Percentiles rank a stretch among this genome's conserved stretches.
Conservation (phyloP, 1,284 basidiomycete genomes). For the Pterula multifida region DNA sequence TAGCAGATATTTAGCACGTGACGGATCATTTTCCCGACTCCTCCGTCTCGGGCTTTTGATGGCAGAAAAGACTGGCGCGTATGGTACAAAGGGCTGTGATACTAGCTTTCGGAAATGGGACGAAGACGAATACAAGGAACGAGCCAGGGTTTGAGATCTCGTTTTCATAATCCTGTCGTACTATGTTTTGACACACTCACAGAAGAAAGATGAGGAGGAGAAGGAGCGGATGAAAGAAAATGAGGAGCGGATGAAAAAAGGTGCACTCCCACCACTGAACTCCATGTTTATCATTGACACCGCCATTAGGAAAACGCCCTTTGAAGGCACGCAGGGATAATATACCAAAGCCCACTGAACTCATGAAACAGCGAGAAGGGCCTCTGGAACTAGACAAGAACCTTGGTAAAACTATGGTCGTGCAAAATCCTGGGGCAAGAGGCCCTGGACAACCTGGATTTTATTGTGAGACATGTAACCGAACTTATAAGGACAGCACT, state of each 20-base stretch:
- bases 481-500: constrained; percentile 88
- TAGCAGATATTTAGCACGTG: constrained; percentile 6
- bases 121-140: constrained; percentile 73
- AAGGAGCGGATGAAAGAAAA: constrained; percentile 76
- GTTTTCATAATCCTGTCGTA: background rate
- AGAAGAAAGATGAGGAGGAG: constrained; percentile 63
- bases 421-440: constrained; percentile 66
- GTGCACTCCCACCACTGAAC: constrained; percentile 24
- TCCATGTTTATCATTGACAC: constrained; percentile 4
- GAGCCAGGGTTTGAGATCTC: constrained; percentile 31
- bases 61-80: constrained; percentile 51
- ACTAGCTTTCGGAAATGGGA: constrained; percentile 81
- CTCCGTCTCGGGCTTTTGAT: constrained; percentile 20
- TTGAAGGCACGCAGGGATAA: constrained; percentile 49
- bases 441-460: constrained; percentile 88
- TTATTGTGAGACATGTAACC: constrained; percentile 80
- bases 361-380: constrained; percentile 75
- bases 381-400: constrained; percentile 86
- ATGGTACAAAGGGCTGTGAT: constrained; percentile 50
- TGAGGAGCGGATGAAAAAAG: constrained; percentile 72
- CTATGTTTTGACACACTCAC: background rate
- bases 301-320: constrained; percentile 66
- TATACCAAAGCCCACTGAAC: constrained; percentile 80
- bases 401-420: constrained; percentile 84
- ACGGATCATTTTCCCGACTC: constrained; percentile 6